phyloP scores from a whole-genome alignment of 257 asterid species.

The Handroanthus guayacan region DNA sequence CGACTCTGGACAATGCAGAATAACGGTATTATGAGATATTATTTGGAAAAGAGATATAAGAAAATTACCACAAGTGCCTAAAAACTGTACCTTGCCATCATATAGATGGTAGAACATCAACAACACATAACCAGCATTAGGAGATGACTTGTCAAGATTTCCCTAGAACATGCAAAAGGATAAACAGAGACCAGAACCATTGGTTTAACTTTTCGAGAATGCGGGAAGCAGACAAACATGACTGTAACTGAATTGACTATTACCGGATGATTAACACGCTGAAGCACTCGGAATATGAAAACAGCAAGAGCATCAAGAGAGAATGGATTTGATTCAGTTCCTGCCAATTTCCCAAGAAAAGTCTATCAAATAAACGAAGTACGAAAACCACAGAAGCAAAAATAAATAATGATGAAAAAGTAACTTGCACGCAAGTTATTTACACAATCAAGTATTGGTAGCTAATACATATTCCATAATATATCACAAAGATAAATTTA shows the following conservation, averaged over 20 bases:
- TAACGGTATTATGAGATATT: constrained; percentile 33
- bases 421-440: no score
- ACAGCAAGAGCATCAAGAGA: constrained; percentile 93
- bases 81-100: constrained; percentile 82
- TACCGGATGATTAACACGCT: constrained; percentile 95
- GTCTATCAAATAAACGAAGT: constrained; percentile 16
- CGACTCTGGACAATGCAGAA: constrained; percentile 63
- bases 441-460: constrained; percentile 2
- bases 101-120: constrained; percentile 92
- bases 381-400: constrained; percentile 22
- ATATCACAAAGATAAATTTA: constrained; percentile 5
- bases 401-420: constrained; percentile 6
- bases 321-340: constrained; percentile 89
- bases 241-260: constrained; percentile 33
- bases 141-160: constrained; percentile 89
- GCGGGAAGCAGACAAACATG: constrained; percentile 21
- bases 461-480: constrained; percentile 7
- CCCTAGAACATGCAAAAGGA: constrained; percentile 63
- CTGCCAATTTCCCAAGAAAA: constrained; percentile 49
- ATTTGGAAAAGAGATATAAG: not conserved
- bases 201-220: constrained; percentile 11
- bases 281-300: constrained; percentile 82
- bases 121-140: constrained; percentile 89
- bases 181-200: constrained; percentile 34
- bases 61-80: constrained; percentile 1